Evolutionary conservation across 73 alveolate species (phyloP), one percentile per base, ranked within the genome.

Genomic region (Diophrys sp.): DNA sequence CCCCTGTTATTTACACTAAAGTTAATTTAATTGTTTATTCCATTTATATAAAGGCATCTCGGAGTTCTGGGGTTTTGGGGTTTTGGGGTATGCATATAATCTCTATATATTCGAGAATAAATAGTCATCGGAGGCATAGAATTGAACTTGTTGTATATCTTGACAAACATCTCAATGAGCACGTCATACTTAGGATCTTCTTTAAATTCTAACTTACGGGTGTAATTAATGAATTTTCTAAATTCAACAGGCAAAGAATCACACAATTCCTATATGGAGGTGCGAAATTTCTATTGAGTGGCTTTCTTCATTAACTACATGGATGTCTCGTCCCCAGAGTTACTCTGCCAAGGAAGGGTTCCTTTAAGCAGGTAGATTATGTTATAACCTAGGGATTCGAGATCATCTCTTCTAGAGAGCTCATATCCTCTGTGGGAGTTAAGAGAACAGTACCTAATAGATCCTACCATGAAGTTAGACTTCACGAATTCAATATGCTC

Each of bases 371-470:
- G 67, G 80, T 87, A 84, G 33, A 91, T 81, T 23, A 84, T 62
- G 1, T 88, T 79, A 84, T 91, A 91, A 0, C 91, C 92, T 1
- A 88, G 75, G 2, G 97, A 89, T 76, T 88, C 95, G 67, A 91
- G 44, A 79, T 91, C 97, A 87, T 91, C 97, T 80, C 97, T 82
- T 57, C 97, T 70, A 70, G 90, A 72, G 31, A 82, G 72, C 53
- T 88, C 93, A 28, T 74, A 69, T 5, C 97, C 97, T 32, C 67
- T 73, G 73, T 87, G 97, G 2, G 95, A 83, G 81, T 88, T 91
- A 14, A 91, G 76, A 56, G 92, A 79, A 14, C 94, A 91, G 68
- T 87, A 91, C 67, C 94, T 57, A 23, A 90, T 90, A 28, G 97
- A 88, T 28, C 97, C 97, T 1, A 89, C 85, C 30, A 87, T 32